Evolutionary conservation across 371 early-diverging fungal genomes (phyloP).

Genomic region (Mucor ambiguus): DNA sequence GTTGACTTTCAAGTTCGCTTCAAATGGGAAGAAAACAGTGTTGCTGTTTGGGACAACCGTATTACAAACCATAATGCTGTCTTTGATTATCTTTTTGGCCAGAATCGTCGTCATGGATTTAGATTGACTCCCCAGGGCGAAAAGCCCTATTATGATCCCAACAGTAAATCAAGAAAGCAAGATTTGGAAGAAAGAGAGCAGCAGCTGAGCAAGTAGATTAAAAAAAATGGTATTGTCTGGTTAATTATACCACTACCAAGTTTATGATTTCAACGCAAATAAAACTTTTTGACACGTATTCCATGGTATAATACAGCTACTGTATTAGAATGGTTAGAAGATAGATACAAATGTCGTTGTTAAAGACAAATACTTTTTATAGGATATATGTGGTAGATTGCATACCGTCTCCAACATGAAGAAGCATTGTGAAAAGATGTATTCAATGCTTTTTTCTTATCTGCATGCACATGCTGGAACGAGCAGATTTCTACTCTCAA

Average conservation of each 20-base stretch:
- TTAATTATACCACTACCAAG: not conserved
- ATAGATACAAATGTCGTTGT: too few species aligned
- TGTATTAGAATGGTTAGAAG: too few species aligned
- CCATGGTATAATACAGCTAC: too few species aligned
- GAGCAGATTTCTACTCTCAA: too few species aligned
- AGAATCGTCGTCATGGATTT: constrained; percentile 41
- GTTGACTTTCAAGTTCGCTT: constrained; percentile 69
- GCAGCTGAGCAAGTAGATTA: not conserved
- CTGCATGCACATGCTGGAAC: too few species aligned
- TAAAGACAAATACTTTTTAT: too few species aligned
- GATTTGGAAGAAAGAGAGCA: constrained; percentile 19
- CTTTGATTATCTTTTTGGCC: constrained; percentile 51
- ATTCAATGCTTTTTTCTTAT: too few species aligned
- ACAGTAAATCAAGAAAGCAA: constrained; percentile 35
- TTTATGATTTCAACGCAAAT: too few species aligned
- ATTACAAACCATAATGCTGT: constrained; percentile 56
- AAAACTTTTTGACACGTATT: too few species aligned
- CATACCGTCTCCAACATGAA: too few species aligned
- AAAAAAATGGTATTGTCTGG: not conserved
- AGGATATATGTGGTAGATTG: too few species aligned
- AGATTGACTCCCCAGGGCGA: constrained; percentile 58
- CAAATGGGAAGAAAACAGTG: constrained; percentile 60
- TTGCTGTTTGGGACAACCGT: constrained; percentile 75
- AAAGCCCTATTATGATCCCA: constrained; percentile 60
- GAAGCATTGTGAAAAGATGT: too few species aligned